Base-by-base conservation (phyloP, 768 basidiomycete species). In the Boletus rubescentipes region DNA sequence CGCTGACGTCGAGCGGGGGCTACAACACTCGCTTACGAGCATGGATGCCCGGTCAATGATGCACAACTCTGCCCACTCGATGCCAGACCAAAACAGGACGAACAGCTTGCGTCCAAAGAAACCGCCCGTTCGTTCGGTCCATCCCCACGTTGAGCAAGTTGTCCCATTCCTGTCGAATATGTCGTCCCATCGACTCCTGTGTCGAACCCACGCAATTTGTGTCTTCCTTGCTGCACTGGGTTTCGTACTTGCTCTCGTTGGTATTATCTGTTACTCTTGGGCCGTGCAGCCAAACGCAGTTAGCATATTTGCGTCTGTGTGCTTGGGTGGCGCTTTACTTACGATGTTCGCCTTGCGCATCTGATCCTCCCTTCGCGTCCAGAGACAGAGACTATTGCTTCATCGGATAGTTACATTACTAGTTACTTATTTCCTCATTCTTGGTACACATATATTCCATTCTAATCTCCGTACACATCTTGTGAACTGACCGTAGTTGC, bases 231-330 rank as follows among this genome's bases (percentile, higher is more conserved):
- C 83, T 9, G 67, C 71, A 5, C 37, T 71, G 18, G 83, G 84
- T 10, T 85, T 85, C 59, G 59, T 72, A 2, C 69, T 84, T 18
- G 77, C 77, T 1, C 63, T 83, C 21, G 57, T 71, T 18, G 83
- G 84, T 0, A 76, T 83, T 39, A 5, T 82, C 14, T 75, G 75
- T 58, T 81, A 77, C 57, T 69, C 77, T 1, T 85, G 83, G 83
- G 73, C 75, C 8, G 58, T 66, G 32, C 74, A 81, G 50, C 72
- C 82, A 2, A 48, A 26, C 3, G 75, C 75, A 45, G 80, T 79
- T 9, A 71, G 78, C 45, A 63, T 79, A 36, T 77, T 79, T 39
- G 70, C 75, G 12, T 74, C 71, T 21, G 55, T 54, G 12, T 76
- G 73, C 54, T 66, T 81, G 57, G 75, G 59, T 0, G 49, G 68